Evolutionary conservation across 2,329 filamentous ascomycete species (phyloP).

Genomic region (Aureobasidium subglaciale): DNA sequence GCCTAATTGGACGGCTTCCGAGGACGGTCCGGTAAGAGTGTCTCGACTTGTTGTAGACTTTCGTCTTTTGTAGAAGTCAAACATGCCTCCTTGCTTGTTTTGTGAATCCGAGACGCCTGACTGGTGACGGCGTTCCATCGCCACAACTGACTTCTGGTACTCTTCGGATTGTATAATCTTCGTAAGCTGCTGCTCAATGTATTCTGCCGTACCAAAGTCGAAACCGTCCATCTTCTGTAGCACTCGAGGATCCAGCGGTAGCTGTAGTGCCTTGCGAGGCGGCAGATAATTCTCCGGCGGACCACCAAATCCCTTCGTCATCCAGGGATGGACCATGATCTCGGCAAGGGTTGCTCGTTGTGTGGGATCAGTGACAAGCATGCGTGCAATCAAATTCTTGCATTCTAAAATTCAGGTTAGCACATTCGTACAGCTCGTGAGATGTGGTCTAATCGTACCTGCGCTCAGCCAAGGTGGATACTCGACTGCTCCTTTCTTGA

Average conservation of each 20-base stretch:
- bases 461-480: constrained; percentile 89
- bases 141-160: constrained; percentile 76
- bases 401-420: constrained; percentile 60
- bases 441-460: constrained; percentile 51
- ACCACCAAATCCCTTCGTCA: constrained; percentile 80
- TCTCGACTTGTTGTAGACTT: constrained; percentile 87
- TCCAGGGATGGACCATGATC: constrained; percentile 93
- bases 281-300: constrained; percentile 88
- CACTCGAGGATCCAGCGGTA: constrained; percentile 76
- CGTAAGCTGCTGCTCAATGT: constrained; percentile 72
- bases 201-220: constrained; percentile 84
- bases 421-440: not conserved
- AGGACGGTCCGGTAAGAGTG: constrained; percentile 74
- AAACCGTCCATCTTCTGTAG: constrained; percentile 95
- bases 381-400: constrained; percentile 82
- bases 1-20: constrained; percentile 74
- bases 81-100: constrained; percentile 90
- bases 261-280: constrained; percentile 70
- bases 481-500: constrained; percentile 93
- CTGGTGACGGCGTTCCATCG: constrained; percentile 60
- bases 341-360: constrained; percentile 81
- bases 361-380: constrained; percentile 90
- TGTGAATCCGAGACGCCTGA: constrained; percentile 50
- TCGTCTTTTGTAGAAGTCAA: constrained; percentile 93
- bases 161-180: constrained; percentile 89